phyloP scores from a whole-genome alignment of 129 eudicot species.

The Pulicaria dysenterica region DNA sequence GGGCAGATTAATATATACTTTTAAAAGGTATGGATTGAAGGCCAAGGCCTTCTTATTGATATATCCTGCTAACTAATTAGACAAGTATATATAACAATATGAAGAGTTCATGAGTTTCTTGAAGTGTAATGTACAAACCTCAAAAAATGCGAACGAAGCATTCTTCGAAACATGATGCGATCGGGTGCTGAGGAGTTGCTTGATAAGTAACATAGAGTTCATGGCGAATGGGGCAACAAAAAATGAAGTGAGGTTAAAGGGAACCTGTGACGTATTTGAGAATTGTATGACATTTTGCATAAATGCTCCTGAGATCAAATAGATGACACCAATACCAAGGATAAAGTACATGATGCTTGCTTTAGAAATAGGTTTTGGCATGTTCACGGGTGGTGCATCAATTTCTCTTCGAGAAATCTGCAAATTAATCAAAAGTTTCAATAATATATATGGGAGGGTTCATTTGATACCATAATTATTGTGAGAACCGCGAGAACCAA shows the following conservation, averaged over 20 bases:
- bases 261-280: constrained; percentile 41
- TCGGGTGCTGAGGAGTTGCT: constrained; percentile 24
- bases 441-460: neutral
- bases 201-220: constrained; percentile 31
- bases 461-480: too few relatives aligned
- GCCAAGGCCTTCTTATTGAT: too few relatives aligned
- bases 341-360: constrained; percentile 5
- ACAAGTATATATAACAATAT: too few relatives aligned
- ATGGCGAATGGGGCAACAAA: constrained; percentile 46
- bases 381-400: neutral
- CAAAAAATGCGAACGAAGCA: constrained; percentile 46
- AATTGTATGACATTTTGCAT: constrained; percentile 37
- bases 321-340: neutral
- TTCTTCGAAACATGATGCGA: constrained; percentile 32
- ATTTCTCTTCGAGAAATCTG: constrained; percentile 15
- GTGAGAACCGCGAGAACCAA: too few relatives aligned
- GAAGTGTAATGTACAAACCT: constrained; percentile 28
- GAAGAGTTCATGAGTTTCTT: neutral
- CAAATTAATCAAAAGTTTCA: too few relatives aligned
- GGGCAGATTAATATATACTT: too few relatives aligned
- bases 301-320: constrained; percentile 38
- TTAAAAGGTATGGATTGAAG: too few relatives aligned
- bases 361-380: constrained; percentile 11
- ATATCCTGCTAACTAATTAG: too few relatives aligned
- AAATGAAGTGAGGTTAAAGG: constrained; percentile 49